phyloP scores from a whole-genome alignment of 768 basidiomycete species.

The Tulasnella sp. region DNA sequence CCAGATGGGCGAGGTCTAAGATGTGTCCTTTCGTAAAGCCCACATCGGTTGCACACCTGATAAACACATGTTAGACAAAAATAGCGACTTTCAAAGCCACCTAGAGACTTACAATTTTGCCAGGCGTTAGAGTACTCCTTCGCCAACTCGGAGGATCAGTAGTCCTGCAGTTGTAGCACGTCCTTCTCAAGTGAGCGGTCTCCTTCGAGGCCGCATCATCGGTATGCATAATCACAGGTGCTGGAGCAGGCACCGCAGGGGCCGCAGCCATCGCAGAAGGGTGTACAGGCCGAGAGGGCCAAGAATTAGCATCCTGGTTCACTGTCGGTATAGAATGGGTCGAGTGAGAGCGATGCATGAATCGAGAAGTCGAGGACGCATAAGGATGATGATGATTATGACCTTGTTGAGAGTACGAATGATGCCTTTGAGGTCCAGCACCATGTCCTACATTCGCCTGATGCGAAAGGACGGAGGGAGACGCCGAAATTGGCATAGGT shows the following conservation, averaged over 20 bases:
- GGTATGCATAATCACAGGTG: constrained; percentile 35
- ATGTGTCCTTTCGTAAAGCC: constrained; percentile 81
- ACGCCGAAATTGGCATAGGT: neutral
- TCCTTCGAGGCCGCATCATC: constrained; percentile 74
- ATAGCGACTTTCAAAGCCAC: neutral
- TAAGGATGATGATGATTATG: neutral
- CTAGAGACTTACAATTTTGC: constrained; percentile 47
- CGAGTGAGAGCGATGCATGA: neutral
- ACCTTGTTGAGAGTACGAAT: neutral
- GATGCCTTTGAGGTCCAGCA: neutral
- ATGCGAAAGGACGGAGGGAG: neutral
- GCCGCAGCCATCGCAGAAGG: too few relatives aligned
- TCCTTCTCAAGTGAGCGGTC: constrained; percentile 57
- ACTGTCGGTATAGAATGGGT: neutral
- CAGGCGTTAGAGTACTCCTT: constrained; percentile 59
- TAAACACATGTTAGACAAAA: neutral
- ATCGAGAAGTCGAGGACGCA: neutral
- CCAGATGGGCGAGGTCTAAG: constrained; percentile 52
- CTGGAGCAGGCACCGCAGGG: neutral
- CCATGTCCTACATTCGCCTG: neutral
- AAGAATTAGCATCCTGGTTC: neutral
- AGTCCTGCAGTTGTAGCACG: constrained; percentile 77
- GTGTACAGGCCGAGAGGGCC: neutral
- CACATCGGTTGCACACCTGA: constrained; percentile 76
- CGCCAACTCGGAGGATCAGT: constrained; percentile 78